Conservation (phyloP, 176 grass and related monocot species). For the sorghum (Sorghum bicolor) region DNA sequence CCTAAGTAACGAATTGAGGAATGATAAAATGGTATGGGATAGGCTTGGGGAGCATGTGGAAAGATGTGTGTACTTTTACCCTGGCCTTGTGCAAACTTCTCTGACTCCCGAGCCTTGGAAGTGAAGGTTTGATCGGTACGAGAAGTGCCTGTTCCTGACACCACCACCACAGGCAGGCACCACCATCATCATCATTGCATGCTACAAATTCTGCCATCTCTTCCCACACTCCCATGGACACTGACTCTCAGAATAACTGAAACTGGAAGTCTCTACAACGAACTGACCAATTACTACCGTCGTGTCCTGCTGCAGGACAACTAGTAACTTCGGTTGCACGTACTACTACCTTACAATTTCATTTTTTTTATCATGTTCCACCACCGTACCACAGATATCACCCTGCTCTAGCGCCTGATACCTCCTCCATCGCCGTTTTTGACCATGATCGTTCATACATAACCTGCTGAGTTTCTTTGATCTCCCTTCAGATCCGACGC, state of each 20-base stretch:
- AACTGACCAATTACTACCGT: conserved; percentile 19
- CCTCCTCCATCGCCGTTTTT: neutral
- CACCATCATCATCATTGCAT: conserved; percentile 24
- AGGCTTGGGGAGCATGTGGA: neutral
- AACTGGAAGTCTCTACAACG: conserved; percentile 4
- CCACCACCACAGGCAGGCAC: conserved; percentile 13
- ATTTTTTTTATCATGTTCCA: neutral
- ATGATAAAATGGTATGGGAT: neutral
- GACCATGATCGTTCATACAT: neutral
- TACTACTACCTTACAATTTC: neutral
- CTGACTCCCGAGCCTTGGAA: conserved; percentile 36
- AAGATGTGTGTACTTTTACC: conserved; percentile 36
- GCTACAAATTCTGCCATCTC: conserved; percentile 32
- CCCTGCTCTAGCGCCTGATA: neutral
- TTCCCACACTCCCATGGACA: conserved; percentile 28
- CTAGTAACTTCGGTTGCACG: conserved; percentile 13
- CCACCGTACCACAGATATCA: neutral
- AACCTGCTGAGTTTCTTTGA: too few relatives aligned
- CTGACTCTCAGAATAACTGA: conserved; percentile 32
- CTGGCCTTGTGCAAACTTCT: conserved; percentile 16
- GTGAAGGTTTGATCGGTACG: conserved; percentile 47
- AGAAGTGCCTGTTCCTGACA: conserved; percentile 30
- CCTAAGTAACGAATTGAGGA: too few relatives aligned
- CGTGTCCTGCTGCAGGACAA: neutral
- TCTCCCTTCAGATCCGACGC: too few relatives aligned